phyloP scores from a whole-genome alignment of 129 eudicot species.

The Mikania micrantha region DNA sequence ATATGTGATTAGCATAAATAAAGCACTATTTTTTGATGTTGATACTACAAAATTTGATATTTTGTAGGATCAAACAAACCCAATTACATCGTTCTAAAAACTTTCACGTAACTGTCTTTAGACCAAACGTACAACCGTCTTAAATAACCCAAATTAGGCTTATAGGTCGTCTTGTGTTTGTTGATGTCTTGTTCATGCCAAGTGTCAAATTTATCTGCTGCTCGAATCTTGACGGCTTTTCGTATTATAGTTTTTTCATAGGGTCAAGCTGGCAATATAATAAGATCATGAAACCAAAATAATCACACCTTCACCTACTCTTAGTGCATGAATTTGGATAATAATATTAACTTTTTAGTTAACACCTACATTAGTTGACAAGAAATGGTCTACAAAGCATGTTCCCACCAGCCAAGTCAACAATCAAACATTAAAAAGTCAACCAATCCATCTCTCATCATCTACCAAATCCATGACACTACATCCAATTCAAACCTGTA shows the following conservation, averaged over 20 bases:
- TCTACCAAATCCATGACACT: conserved; percentile 8
- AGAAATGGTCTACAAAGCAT: conserved; percentile 13
- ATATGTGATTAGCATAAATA: neutral
- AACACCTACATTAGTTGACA: neutral
- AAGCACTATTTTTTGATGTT: neutral
- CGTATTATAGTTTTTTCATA: neutral
- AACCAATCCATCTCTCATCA: conserved; percentile 4
- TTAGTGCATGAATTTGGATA: no score
- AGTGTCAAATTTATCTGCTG: neutral
- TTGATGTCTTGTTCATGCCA: no score
- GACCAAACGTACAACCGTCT: neutral
- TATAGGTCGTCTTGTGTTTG: no score
- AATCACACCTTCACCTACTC: conserved; percentile 9
- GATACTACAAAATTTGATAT: neutral
- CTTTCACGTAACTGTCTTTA: no score
- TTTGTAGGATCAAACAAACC: neutral
- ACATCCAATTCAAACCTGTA: conserved; percentile 9
- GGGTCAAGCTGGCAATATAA: conserved; percentile 11
- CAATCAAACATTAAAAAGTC: conserved; percentile 22
- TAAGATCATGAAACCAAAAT: neutral
- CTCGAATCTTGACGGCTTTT: neutral
- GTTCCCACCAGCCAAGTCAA: conserved; percentile 25
- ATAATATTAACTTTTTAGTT: no score
- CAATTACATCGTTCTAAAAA: neutral
- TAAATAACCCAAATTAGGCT: no score